Percentiles rank a stretch among this genome's conserved stretches.
phyloP scores from a whole-genome alignment of 2,329 filamentous ascomycete species.

The Talaromyces sp. region DNA sequence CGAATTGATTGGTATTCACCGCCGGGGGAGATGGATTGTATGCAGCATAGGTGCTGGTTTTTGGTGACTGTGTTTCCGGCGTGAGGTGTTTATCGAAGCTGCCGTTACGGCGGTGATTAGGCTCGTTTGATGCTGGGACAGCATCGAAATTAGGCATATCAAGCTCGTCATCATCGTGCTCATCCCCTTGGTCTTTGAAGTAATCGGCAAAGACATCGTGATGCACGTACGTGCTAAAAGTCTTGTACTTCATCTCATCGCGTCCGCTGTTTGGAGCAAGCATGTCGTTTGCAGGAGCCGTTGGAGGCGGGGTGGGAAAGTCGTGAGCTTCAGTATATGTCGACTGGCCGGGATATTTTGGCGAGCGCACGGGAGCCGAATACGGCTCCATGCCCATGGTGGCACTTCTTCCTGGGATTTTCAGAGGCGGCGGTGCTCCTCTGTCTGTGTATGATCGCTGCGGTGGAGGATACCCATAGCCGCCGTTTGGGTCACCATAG shows the following conservation, averaged over 20 bases:
- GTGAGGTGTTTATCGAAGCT: slow-evolving; percentile 10
- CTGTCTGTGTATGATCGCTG: slow-evolving; percentile 23
- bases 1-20: slow-evolving; percentile 43
- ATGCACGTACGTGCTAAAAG: slow-evolving; percentile 18
- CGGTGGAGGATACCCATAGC: slow-evolving; percentile 11
- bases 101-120: slow-evolving; percentile 8
- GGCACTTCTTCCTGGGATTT: slow-evolving; percentile 28
- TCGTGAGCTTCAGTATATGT: slow-evolving; percentile 24
- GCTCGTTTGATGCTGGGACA: slow-evolving; percentile 27
- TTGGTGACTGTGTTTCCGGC: not conserved
- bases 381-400: slow-evolving; percentile 27
- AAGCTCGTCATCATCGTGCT: slow-evolving; percentile 33
- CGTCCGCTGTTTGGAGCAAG: slow-evolving; percentile 3
- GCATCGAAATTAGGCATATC: slow-evolving; percentile 62
- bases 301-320: slow-evolving; percentile 12
- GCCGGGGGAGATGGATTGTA: slow-evolving; percentile 29
- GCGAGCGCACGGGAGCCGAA: slow-evolving; percentile 12
- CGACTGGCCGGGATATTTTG: slow-evolving; percentile 30
- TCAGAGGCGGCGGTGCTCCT: slow-evolving; percentile 21
- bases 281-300: slow-evolving; percentile 2
- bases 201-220: slow-evolving; percentile 45
- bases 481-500: not conserved
- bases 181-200: slow-evolving; percentile 42
- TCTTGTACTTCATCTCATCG: slow-evolving; percentile 11
- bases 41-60: slow-evolving; percentile 28